Conservation (phyloP, 495 filamentous ascomycete species). For the Zalerion maritima region DNA sequence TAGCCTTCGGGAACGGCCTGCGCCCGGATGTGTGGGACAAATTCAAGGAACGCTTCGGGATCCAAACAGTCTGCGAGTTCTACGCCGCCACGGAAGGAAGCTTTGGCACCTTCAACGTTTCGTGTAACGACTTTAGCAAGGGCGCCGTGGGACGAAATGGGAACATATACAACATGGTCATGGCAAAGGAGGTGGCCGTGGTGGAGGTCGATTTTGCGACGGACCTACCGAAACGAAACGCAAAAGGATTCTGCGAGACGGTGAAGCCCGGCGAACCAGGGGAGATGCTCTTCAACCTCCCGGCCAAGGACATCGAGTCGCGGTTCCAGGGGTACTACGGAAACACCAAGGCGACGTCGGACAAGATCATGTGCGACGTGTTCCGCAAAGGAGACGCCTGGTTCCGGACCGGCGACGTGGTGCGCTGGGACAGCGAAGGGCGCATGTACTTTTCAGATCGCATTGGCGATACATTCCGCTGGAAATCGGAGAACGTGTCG, state of each 20-base stretch:
- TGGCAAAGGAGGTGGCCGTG: conserved; percentile 37
- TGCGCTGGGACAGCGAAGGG: conserved; percentile 56
- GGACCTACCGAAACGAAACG: conserved; percentile 54
- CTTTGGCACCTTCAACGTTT: conserved; percentile 58
- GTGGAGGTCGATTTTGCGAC: conserved; percentile 61
- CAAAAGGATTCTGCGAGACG: conserved; percentile 51
- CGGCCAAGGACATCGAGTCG: conserved; percentile 43
- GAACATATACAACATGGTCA: conserved; percentile 36
- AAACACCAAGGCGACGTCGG: conserved; percentile 56
- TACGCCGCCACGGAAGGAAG: conserved; percentile 80
- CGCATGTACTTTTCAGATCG: conserved; percentile 77
- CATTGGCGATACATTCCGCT: conserved; percentile 87
- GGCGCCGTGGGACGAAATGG: conserved; percentile 79
- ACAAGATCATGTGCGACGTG: conserved; percentile 69
- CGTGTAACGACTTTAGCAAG: conserved; percentile 55
- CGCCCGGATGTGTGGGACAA: conserved; percentile 82
- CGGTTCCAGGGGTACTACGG: conserved; percentile 82
- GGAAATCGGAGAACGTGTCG: conserved; percentile 89
- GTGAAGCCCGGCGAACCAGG: conserved; percentile 52
- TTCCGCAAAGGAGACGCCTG: conserved; percentile 70
- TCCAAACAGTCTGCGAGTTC: conserved; percentile 72
- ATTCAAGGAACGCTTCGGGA: conserved; percentile 78
- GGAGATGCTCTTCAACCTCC: conserved; percentile 64
- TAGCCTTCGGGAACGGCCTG: conserved; percentile 87
- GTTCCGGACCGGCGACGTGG: conserved; percentile 75